Evolutionary conservation across 1,139 yeast genomes (phyloP).

Genomic region (Candida pseudocylindracea): DNA sequence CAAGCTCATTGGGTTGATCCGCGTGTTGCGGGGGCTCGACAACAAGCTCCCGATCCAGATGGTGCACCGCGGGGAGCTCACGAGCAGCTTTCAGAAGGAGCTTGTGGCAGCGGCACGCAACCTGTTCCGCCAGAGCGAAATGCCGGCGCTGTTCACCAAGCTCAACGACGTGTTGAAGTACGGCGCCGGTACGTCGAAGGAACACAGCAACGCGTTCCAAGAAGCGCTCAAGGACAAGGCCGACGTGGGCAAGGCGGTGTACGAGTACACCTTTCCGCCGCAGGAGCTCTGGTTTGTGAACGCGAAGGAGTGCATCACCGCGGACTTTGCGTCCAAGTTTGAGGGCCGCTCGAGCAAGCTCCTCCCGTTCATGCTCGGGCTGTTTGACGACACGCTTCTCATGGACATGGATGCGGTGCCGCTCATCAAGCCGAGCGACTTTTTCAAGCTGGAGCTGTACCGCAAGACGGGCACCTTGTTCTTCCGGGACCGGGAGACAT

Average conservation of each 20-base stretch:
- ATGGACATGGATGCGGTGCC: conserved; percentile 7
- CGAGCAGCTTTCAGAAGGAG: too few species aligned
- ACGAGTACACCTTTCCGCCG: too few species aligned
- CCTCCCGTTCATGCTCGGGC: conserved; percentile 7
- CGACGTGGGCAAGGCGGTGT: too few species aligned
- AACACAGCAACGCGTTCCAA: too few species aligned
- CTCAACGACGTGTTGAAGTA: too few species aligned
- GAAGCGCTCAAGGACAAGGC: too few species aligned
- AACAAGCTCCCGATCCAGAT: conserved; percentile 32
- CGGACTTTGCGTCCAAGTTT: conserved; percentile 3
- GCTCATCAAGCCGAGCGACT: conserved; percentile 4
- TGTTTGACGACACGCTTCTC: conserved; percentile 7
- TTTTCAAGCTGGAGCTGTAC: conserved; percentile 5
- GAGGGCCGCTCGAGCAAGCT: conserved; percentile 7
- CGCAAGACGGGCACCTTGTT: conserved; percentile 5
- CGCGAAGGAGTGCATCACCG: conserved; percentile 3
- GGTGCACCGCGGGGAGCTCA: conserved; percentile 17
- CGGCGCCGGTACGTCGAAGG: too few species aligned
- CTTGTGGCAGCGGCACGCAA: too few species aligned
- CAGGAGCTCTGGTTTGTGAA: conserved; percentile 6
- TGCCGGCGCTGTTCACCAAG: too few species aligned
- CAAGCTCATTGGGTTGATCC: conserved; percentile 20
- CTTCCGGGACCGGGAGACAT: conserved; percentile 5
- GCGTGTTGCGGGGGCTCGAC: conserved; percentile 19
- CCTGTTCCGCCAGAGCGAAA: too few species aligned